phyloP scores from a whole-genome alignment of 352 stramenopile genomes.

The Globisporangium iwayamae region DNA sequence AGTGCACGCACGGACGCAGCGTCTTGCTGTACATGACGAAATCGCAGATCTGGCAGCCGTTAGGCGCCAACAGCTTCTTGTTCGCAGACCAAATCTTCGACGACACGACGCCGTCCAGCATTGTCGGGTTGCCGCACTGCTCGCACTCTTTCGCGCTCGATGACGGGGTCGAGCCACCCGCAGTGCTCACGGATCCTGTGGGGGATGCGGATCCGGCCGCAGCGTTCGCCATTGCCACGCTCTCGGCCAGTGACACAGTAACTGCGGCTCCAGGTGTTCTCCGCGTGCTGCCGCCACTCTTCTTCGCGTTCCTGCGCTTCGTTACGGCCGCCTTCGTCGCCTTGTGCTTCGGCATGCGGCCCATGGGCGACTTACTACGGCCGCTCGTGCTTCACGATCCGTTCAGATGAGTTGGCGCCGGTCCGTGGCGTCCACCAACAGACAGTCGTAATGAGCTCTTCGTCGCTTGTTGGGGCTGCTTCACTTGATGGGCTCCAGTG shows the following conservation, averaged over 20 bases:
- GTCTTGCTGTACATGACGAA: constrained; percentile 71
- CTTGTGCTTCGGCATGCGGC: constrained; percentile 21
- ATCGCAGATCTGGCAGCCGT: constrained; percentile 77
- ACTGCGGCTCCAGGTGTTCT: constrained; percentile 20
- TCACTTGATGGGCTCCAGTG: background rate
- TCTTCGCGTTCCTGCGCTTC: constrained; percentile 21
- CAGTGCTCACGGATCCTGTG: constrained; percentile 15
- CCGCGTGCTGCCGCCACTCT: constrained; percentile 18
- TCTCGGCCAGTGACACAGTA: constrained; percentile 6
- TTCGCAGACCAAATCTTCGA: constrained; percentile 35
- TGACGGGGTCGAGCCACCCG: constrained; percentile 18
- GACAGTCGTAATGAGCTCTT: background rate
- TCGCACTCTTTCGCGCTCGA: constrained; percentile 44
- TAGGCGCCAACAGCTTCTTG: constrained; percentile 47
- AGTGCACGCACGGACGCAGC: constrained; percentile 65
- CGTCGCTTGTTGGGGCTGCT: background rate
- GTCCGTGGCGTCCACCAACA: constrained; percentile 7
- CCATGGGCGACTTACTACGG: constrained; percentile 10
- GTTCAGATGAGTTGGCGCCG: background rate
- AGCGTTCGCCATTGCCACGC: constrained; percentile 15
- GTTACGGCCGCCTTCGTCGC: constrained; percentile 16
- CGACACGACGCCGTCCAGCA: constrained; percentile 30
- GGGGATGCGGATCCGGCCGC: background rate
- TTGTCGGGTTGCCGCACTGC: constrained; percentile 34
- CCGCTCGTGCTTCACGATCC: background rate